Evolutionary conservation across 768 basidiomycete species (phyloP).

Genomic region (Calocybe gangraenosa): DNA sequence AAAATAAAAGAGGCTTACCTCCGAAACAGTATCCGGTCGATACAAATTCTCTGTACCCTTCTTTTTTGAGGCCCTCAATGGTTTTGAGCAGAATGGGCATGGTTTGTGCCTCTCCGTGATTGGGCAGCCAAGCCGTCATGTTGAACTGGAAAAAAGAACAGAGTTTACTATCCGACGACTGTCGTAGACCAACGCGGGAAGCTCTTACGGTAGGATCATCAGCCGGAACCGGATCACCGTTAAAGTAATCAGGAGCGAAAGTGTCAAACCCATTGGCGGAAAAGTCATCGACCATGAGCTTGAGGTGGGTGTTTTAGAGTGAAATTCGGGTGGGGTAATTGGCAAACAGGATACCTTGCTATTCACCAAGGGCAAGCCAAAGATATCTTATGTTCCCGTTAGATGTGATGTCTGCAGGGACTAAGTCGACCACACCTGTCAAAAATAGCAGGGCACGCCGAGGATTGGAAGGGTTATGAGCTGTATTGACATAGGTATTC

Average conservation of each 20-base stretch:
- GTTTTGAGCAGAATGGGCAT: slow-evolving; percentile 28
- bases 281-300: slow-evolving; percentile 19
- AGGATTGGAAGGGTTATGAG: slow-evolving; percentile 5
- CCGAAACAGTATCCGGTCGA: slow-evolving; percentile 35
- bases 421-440: slow-evolving; percentile 6
- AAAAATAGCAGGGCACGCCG: slow-evolving; percentile 11
- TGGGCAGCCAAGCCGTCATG: slow-evolving; percentile 25
- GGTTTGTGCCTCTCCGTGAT: slow-evolving; percentile 26
- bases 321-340: background rate
- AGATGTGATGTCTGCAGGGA: background rate
- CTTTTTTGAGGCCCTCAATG: slow-evolving; percentile 26
- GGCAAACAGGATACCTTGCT: slow-evolving; percentile 8
- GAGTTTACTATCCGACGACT: no score
- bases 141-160: slow-evolving; percentile 12
- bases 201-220: slow-evolving; percentile 15
- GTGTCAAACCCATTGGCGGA: slow-evolving; percentile 18
- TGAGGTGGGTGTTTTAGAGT: no score
- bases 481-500: slow-evolving; percentile 12
- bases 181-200: no score
- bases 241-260: slow-evolving; percentile 16
- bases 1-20: slow-evolving; percentile 7
- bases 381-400: slow-evolving; percentile 10
- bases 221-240: slow-evolving; percentile 15
- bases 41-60: slow-evolving; percentile 30
- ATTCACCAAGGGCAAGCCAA: slow-evolving; percentile 15